Evolutionary conservation across 2,329 filamentous ascomycete species (phyloP), one percentile per base, ranked within the genome.

Genomic region (Emmonsiellopsis sp.): DNA sequence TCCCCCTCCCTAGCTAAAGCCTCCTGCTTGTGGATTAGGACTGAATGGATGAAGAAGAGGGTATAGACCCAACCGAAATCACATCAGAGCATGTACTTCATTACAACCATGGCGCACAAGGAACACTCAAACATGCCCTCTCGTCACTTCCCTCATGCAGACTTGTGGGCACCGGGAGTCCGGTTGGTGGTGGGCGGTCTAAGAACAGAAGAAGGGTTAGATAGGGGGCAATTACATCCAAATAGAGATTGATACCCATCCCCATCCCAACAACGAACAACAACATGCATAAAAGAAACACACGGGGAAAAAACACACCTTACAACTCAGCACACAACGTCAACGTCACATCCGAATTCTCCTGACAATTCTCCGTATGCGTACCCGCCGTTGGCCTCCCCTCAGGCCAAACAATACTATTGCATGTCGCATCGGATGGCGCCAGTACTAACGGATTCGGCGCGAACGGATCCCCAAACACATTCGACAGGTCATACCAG

Each of bases 401-500:
- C 50, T 63, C 54, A 2, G 61, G 37, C 68, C 68, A 71, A 49
- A 63, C 67, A 43, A 70, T 63, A 2, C 52, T 55, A 21, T 54
- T 54, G 51, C 68, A 70, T 3, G 46, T 51, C 2, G 52, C 37
- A 31, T 66, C 58, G 5, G 56, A 61, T 6, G 65, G 61, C 11
- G 58, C 54, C 7, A 70, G 59, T 1, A 51, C 52, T 9, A 70
- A 49, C 0, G 58, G 42, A 6, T 57, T 55, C 3, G 67, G 65
- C 1, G 61, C 60, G 59, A 74, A 74, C 8, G 72, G 63, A 53
- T 72, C 67, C 3, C 71, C 72, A 48, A 70, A 70, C 52, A 74
- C 71, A 61, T 71, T 67, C 5, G 66, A 70, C 53, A 75, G 59
- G 51, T 74, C 72, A 53, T 74, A 75, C 59, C 67, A 71, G 54